Percentiles rank a stretch among this genome's conserved stretches.
Conservation (phyloP, 495 filamentous ascomycete genomes). For the Aspergillus saccharolyticus region DNA sequence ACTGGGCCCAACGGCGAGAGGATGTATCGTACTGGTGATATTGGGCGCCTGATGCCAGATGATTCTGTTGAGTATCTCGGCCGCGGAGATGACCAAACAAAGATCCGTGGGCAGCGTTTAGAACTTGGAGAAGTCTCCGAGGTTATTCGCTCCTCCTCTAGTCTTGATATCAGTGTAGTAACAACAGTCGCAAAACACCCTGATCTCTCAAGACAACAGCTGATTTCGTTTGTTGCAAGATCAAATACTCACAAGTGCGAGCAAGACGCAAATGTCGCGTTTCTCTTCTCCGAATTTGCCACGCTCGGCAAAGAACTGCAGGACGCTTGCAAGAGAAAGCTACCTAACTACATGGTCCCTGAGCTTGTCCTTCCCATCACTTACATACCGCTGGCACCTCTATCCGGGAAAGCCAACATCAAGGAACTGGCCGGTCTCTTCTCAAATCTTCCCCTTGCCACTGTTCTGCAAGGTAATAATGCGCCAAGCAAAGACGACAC, state of each 20-base stretch:
- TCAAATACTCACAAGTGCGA: slow-evolving; percentile 5
- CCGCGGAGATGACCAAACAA: slow-evolving; percentile 72
- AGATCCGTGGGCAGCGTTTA: slow-evolving; percentile 70
- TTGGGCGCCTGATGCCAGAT: slow-evolving; percentile 42
- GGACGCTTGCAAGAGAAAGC: slow-evolving; percentile 31
- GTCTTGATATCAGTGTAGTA: slow-evolving; percentile 32
- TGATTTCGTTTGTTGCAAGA: slow-evolving; percentile 36
- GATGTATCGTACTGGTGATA: slow-evolving; percentile 47
- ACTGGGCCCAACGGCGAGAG: slow-evolving; percentile 32
- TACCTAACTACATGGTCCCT: slow-evolving; percentile 53
- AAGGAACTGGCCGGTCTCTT: slow-evolving; percentile 38
- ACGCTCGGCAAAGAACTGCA: slow-evolving; percentile 28
- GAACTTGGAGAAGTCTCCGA: slow-evolving; percentile 72
- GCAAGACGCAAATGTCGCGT: slow-evolving; percentile 6
- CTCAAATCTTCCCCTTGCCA: slow-evolving; percentile 13
- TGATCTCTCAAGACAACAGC: slow-evolving; percentile 36
- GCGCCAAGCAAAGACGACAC: background rate
- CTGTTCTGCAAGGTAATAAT: slow-evolving; percentile 22
- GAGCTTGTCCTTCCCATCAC: slow-evolving; percentile 44
- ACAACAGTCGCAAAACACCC: slow-evolving; percentile 42
- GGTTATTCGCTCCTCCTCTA: slow-evolving; percentile 38
- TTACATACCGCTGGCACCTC: slow-evolving; percentile 33
- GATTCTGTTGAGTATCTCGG: slow-evolving; percentile 61
- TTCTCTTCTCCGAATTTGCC: slow-evolving; percentile 22
- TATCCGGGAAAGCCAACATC: slow-evolving; percentile 47